These are phyloP conservation scores for Schizophyllum amplum DNA, from an alignment of 1,284 basidiomycete species.

Conservation along the genomic window DNA sequence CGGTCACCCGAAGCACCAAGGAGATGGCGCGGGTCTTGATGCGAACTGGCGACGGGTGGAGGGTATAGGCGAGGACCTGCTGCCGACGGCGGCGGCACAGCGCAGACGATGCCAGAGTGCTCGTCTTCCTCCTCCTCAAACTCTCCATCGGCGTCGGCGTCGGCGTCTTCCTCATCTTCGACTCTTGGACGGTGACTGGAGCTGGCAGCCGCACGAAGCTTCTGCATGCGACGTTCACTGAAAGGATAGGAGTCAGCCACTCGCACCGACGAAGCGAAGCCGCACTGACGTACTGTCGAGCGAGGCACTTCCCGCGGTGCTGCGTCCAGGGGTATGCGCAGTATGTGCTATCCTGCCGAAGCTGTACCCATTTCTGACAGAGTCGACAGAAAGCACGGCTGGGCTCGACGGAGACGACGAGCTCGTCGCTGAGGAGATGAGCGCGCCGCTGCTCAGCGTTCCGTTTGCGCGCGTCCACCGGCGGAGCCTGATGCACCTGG, in stretches of 20 bases:
- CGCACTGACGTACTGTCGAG: conserved; percentile 51
- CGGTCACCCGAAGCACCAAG: neutral
- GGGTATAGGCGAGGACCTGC: neutral
- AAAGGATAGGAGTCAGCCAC: conserved; percentile 8
- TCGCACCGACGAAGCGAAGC: conserved; percentile 6
- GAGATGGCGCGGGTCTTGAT: neutral
- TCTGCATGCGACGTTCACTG: conserved; percentile 44
- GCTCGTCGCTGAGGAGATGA: conserved; percentile 50
- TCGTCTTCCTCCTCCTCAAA: conserved; percentile 18
- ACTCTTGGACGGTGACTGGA: neutral
- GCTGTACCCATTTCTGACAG: conserved; percentile 72
- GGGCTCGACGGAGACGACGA: conserved; percentile 60
- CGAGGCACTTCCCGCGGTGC: conserved; percentile 64
- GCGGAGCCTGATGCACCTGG: conserved; percentile 31
- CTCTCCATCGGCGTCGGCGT: conserved; percentile 22
- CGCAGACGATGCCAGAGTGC: conserved; percentile 16
- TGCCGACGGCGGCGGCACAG: too few relatives aligned
- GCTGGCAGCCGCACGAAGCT: conserved; percentile 19
- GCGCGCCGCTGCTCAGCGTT: conserved; percentile 71
- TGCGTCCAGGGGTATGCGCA: conserved; percentile 74
- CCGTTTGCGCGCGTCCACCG: conserved; percentile 55
- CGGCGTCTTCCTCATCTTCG: conserved; percentile 20
- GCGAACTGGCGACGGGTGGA: neutral
- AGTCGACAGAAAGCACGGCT: conserved; percentile 66
- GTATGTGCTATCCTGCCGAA: conserved; percentile 63